Base-by-base conservation (phyloP, 140 eudicot species). In the Stevia rebaudiana region DNA sequence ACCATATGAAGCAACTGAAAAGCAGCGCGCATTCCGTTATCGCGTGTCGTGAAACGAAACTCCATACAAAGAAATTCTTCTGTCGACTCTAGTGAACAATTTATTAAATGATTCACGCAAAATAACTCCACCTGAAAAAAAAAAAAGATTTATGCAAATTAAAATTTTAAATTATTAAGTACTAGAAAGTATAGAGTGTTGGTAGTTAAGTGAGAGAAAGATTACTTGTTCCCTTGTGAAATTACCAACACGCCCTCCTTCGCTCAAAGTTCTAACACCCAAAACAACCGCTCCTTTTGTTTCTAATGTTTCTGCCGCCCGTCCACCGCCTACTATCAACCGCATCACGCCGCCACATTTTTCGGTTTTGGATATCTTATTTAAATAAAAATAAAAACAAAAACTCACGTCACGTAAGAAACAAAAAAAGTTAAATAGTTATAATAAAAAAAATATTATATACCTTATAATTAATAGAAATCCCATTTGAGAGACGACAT, bases 1-100 rank as follows among this genome's bases (percentile, higher is more conserved):
- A 94, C 99, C 99, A 94, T 94, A 74, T 94, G 99, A 75, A 94
- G 97, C 66, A 94, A 76, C 85, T 94, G 99, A 72, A 94, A 94
- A 65, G 99, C 97, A 0, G 99, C 99, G 66, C 97, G 95, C 99
- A 94, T 94, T 44, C 97, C 99, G 56, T 83, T 74, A 64, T 86
- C 97, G 81, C 97, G 82, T 68, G 89, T 75, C 18, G 97, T 94
- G 64, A 94, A 94, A 22, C 99, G 99, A 54, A 94, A 94, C 67
- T 94, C 99, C 99, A 94, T 94, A 71, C 99, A 88, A 49, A 94
- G 88, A 69, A 88, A 94, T 71, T 94, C 97, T 80, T 94, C 99
- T 0, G 99, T 94, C 19, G 99, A 88, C 80, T 94, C 99, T 17
- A 94, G 77, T 54, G 99, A 94, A 79, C 99, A 94, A 57, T 94